Evolutionary conservation across 768 basidiomycete genomes (phyloP).

Genomic region (Harrya chromipes): DNA sequence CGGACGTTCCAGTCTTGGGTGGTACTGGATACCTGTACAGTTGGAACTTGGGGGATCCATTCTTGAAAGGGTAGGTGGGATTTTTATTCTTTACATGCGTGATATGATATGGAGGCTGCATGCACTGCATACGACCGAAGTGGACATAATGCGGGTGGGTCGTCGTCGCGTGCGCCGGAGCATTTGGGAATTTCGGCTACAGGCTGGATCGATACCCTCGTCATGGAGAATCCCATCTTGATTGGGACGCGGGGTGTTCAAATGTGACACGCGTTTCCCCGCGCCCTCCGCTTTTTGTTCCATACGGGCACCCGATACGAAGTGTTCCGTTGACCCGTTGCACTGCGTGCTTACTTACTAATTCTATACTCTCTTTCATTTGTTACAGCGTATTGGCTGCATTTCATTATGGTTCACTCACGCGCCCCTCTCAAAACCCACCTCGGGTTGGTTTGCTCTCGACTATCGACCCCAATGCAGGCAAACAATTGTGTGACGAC

Average conservation of each 20-base stretch:
- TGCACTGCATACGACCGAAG: background rate
- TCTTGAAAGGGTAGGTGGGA: conserved; percentile 62
- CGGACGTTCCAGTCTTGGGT: conserved; percentile 57
- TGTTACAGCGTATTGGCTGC: conserved; percentile 55
- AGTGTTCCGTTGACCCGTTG: too few relatives aligned
- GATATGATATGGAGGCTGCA: background rate
- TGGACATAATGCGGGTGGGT: conserved; percentile 8
- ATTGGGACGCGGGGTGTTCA: conserved; percentile 5
- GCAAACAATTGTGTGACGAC: conserved; percentile 34
- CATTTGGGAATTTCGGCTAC: background rate
- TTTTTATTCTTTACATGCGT: background rate
- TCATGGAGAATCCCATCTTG: background rate
- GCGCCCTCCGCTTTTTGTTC: background rate
- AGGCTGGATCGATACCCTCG: background rate
- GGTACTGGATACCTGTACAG: conserved; percentile 59
- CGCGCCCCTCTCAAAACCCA: conserved; percentile 62
- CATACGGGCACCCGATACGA: conserved; percentile 12
- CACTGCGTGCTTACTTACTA: background rate
- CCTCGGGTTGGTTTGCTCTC: conserved; percentile 71
- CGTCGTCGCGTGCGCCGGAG: background rate
- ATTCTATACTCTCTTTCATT: background rate
- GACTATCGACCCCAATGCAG: conserved; percentile 60
- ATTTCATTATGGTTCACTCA: conserved; percentile 72
- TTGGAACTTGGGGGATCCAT: conserved; percentile 78
- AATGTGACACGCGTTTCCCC: background rate